Percentiles rank a stretch among this genome's conserved stretches.
Conservation (phyloP, 257 asterid species). For the Petunia axillaris region DNA sequence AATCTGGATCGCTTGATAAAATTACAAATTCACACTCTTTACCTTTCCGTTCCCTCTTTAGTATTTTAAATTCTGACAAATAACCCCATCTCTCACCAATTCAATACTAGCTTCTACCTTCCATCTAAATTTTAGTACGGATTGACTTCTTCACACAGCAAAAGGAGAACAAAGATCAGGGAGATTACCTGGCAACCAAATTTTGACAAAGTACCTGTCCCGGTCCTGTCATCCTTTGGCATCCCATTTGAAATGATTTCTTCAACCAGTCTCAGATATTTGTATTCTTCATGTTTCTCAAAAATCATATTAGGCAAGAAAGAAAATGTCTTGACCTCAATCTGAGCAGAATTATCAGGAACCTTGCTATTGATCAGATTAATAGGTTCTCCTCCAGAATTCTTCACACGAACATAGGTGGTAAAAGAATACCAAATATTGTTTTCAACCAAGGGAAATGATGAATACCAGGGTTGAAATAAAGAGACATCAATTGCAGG, state of each 20-base stretch:
- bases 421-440: constrained; percentile 53
- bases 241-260: constrained; percentile 76
- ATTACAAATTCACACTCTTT: too few relatives aligned
- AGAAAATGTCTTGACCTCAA: constrained; percentile 51
- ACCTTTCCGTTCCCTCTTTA: too few relatives aligned
- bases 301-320: constrained; percentile 71
- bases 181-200: constrained; percentile 87
- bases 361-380: constrained; percentile 25
- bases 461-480: constrained; percentile 87
- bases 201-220: constrained; percentile 86
- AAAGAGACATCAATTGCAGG: constrained; percentile 68
- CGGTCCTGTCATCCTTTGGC: constrained; percentile 77
- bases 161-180: neutral
- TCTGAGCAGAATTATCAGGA: constrained; percentile 37
- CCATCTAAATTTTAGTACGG: too few relatives aligned
- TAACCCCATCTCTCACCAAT: too few relatives aligned
- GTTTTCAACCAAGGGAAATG: constrained; percentile 68
- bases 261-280: constrained; percentile 73
- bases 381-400: constrained; percentile 25
- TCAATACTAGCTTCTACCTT: too few relatives aligned
- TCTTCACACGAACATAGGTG: constrained; percentile 69
- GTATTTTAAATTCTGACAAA: too few relatives aligned
- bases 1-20: too few relatives aligned
- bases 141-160: too few relatives aligned
- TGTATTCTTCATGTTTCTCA: constrained; percentile 83